These are phyloP conservation scores for Elsinoe arachidis DNA, from an alignment of 2,329 filamentous ascomycete species.

Conservation along the genomic window DNA sequence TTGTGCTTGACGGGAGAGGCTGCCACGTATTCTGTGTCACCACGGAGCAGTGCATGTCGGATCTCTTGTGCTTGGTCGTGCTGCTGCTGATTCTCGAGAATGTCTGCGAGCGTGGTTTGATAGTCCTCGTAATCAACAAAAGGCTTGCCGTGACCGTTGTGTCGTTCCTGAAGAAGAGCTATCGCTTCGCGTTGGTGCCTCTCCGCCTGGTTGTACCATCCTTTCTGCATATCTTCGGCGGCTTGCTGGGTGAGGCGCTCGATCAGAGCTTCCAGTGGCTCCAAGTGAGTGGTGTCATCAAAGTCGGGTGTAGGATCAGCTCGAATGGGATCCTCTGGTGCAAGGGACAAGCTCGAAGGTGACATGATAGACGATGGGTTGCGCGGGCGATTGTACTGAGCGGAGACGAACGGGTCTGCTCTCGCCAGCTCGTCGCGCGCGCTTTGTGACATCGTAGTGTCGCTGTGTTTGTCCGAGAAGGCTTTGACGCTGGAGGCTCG, in stretches of 20 bases:
- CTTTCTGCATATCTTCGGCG: not conserved
- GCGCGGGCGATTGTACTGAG: not conserved
- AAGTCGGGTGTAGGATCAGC: constrained; percentile 6
- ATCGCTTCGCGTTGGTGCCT: constrained; percentile 4
- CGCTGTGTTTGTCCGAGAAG: not conserved
- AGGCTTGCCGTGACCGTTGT: not conserved
- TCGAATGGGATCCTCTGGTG: not conserved
- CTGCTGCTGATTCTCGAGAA: not conserved
- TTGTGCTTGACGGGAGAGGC: not conserved
- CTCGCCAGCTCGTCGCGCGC: not conserved
- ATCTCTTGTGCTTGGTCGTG: constrained; percentile 3
- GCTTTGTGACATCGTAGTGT: not conserved
- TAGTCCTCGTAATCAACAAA: not conserved
- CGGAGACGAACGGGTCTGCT: not conserved
- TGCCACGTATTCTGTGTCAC: not conserved
- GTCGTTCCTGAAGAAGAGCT: constrained; percentile 1
- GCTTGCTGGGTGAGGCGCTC: not conserved
- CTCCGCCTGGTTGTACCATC: constrained; percentile 7
- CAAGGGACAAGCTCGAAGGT: not conserved
- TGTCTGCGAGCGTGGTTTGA: constrained; percentile 3
- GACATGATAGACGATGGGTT: not conserved
- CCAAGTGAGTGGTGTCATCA: constrained; percentile 9
- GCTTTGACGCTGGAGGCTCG: not conserved
- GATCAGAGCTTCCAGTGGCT: constrained; percentile 10
- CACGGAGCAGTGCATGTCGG: not conserved